Evolutionary conservation across 2,329 filamentous ascomycete species (phyloP).

Genomic region (Pyrenophora tritici-repentis): DNA sequence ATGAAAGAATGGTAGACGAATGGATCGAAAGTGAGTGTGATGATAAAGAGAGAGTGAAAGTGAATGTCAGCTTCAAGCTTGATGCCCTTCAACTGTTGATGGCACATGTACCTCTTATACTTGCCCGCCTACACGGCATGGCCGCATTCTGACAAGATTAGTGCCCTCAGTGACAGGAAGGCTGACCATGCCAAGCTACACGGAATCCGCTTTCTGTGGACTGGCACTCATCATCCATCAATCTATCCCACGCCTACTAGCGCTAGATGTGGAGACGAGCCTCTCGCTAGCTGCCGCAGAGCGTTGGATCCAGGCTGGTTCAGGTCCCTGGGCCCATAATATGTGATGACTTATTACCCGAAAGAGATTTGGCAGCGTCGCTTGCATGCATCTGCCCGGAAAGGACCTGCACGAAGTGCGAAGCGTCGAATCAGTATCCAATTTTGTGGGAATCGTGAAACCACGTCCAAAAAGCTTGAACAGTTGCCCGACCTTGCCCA

Average conservation of each 20-base stretch:
- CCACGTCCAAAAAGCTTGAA: slow-evolving; percentile 18
- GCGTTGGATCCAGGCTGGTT: slow-evolving; percentile 22
- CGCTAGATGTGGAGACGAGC: slow-evolving; percentile 13
- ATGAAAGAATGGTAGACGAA: slow-evolving; percentile 32
- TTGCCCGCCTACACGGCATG: slow-evolving; percentile 22
- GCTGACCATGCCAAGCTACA: slow-evolving; percentile 8
- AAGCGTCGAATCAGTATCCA: slow-evolving; percentile 24
- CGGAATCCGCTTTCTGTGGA: slow-evolving; percentile 21
- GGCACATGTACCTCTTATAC: slow-evolving; percentile 31
- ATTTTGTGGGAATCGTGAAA: slow-evolving; percentile 26
- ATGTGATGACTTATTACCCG: slow-evolving; percentile 21
- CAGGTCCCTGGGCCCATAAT: slow-evolving; percentile 28
- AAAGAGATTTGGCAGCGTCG: slow-evolving; percentile 26
- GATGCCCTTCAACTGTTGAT: slow-evolving; percentile 19
- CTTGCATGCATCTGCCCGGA: slow-evolving; percentile 28
- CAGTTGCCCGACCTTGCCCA: background rate
- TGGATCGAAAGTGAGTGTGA: slow-evolving; percentile 34
- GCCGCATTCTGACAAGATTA: slow-evolving; percentile 19
- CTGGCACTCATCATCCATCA: slow-evolving; percentile 30
- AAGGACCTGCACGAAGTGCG: slow-evolving; percentile 12
- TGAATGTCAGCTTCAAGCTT: slow-evolving; percentile 44
- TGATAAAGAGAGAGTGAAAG: slow-evolving; percentile 39
- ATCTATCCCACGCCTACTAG: slow-evolving; percentile 35
- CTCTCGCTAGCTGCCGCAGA: slow-evolving; percentile 29
- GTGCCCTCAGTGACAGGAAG: slow-evolving; percentile 15